A percentile compares a stretch with the other conserved stretches of the same genome.
Evolutionary conservation across 768 basidiomycete genomes (phyloP).

Genomic region (Tulasnella sp.): DNA sequence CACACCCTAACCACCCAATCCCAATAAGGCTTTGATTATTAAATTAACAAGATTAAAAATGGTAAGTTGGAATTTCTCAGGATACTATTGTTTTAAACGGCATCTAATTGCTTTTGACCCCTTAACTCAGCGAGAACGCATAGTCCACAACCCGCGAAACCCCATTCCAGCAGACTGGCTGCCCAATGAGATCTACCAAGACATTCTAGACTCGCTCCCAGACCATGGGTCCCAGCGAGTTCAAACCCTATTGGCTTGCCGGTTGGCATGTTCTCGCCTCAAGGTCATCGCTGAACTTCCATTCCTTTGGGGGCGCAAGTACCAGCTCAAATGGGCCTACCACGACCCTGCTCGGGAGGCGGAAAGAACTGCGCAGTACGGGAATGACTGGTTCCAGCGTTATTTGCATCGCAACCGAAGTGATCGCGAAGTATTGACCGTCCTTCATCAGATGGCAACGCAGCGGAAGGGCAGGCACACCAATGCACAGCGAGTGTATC

Average conservation of each 20-base stretch:
- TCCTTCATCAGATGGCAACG: background rate
- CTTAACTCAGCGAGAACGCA: background rate
- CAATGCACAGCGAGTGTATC: constrained; percentile 42
- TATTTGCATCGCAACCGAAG: background rate
- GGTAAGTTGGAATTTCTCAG: background rate
- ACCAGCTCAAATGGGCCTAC: constrained; percentile 2
- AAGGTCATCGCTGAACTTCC: background rate
- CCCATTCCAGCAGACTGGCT: background rate
- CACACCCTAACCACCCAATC: background rate
- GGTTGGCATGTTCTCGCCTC: background rate
- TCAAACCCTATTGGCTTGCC: background rate
- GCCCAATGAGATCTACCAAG: constrained; percentile 13
- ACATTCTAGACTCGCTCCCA: constrained; percentile 13
- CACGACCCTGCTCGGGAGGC: constrained; percentile 6
- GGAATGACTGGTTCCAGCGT: background rate
- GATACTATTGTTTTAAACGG: background rate
- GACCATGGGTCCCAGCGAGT: background rate
- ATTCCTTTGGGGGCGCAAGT: background rate
- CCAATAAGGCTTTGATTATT: background rate
- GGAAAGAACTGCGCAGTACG: background rate
- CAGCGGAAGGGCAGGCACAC: constrained; percentile 40
- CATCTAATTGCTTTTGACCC: background rate
- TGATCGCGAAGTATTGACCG: background rate
- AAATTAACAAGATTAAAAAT: background rate
- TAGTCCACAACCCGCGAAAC: background rate